Conservation (phyloP, 768 basidiomycete species). For the Ephemerocybe angulata region DNA sequence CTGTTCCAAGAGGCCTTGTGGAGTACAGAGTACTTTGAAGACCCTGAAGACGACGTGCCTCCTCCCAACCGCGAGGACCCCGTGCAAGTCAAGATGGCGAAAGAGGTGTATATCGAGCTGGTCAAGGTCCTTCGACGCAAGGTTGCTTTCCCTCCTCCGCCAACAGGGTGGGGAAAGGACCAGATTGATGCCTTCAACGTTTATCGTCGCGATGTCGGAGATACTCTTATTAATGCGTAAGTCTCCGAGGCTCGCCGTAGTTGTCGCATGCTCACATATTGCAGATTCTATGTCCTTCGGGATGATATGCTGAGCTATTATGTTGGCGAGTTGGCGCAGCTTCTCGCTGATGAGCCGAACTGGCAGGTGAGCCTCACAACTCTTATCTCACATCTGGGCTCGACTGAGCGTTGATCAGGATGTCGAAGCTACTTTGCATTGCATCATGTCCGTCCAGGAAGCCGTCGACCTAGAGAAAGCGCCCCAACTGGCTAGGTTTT, state of each 20-base stretch:
- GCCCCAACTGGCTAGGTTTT: slow-evolving; percentile 59
- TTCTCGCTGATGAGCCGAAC: slow-evolving; percentile 46
- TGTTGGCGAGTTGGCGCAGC: slow-evolving; percentile 56
- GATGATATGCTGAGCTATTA: slow-evolving; percentile 77
- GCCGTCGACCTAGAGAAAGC: slow-evolving; percentile 58
- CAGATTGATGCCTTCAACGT: slow-evolving; percentile 76
- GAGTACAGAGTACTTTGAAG: slow-evolving; percentile 50
- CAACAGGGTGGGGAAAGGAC: slow-evolving; percentile 66
- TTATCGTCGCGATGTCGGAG: slow-evolving; percentile 81
- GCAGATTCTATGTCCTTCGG: slow-evolving; percentile 81
- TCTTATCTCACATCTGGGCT: not conserved
- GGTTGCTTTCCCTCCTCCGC: slow-evolving; percentile 62
- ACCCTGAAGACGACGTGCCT: slow-evolving; percentile 32
- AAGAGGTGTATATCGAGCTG: slow-evolving; percentile 75
- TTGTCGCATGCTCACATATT: slow-evolving; percentile 2
- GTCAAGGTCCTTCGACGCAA: slow-evolving; percentile 70
- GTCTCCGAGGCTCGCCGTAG: slow-evolving; percentile 22
- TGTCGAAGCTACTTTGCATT: slow-evolving; percentile 83
- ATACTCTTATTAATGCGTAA: slow-evolving; percentile 85
- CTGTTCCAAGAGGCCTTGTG: slow-evolving; percentile 85
- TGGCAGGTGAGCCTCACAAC: slow-evolving; percentile 63
- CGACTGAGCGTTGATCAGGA: slow-evolving; percentile 47
- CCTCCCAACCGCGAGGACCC: slow-evolving; percentile 13
- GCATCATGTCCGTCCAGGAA: slow-evolving; percentile 84
- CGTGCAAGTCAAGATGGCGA: slow-evolving; percentile 51